Percentiles rank a stretch among this genome's conserved stretches.
Conservation (phyloP, 768 basidiomycete genomes). For the Hygrocybe coccinea region DNA sequence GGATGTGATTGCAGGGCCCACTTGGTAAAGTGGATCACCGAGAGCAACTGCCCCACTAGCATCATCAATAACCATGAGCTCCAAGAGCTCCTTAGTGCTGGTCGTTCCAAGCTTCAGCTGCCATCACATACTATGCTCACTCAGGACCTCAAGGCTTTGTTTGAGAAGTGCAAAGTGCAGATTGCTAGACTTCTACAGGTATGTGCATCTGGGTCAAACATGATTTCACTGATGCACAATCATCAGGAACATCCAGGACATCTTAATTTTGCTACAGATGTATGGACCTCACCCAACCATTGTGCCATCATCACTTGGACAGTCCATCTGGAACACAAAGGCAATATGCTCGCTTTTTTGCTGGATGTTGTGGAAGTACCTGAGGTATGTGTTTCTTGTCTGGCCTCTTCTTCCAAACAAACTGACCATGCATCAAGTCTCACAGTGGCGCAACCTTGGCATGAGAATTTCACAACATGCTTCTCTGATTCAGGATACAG, state of each 20-base stretch:
- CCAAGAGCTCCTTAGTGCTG: constrained; percentile 29
- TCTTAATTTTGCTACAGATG: constrained; percentile 22
- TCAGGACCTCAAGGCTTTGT: constrained; percentile 27
- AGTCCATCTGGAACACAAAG: constrained; percentile 31
- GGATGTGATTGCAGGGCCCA: constrained; percentile 19
- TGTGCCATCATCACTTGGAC: no score
- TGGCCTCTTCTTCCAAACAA: not conserved
- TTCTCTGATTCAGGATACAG: constrained; percentile 31
- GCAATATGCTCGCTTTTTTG: constrained; percentile 21
- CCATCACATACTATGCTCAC: constrained; percentile 31
- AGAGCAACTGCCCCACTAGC: constrained; percentile 28
- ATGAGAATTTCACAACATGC: constrained; percentile 26
- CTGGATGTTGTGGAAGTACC: constrained; percentile 38
- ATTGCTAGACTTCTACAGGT: constrained; percentile 29
- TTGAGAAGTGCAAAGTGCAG: constrained; percentile 12
- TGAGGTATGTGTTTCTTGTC: constrained; percentile 12
- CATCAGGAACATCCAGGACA: constrained; percentile 25
- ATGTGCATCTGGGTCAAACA: constrained; percentile 2
- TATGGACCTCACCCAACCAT: no score
- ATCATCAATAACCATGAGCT: constrained; percentile 32
- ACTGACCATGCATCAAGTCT: constrained; percentile 15
- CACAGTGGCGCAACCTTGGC: constrained; percentile 35
- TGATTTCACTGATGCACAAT: not conserved
- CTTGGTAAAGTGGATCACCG: constrained; percentile 32
- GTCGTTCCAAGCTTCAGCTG: constrained; percentile 30